Percentiles rank a stretch among this genome's conserved stretches.
These are phyloP conservation scores for Solanum chiquidenum DNA, from an alignment of 257 asterid species.

Conservation along the genomic window DNA sequence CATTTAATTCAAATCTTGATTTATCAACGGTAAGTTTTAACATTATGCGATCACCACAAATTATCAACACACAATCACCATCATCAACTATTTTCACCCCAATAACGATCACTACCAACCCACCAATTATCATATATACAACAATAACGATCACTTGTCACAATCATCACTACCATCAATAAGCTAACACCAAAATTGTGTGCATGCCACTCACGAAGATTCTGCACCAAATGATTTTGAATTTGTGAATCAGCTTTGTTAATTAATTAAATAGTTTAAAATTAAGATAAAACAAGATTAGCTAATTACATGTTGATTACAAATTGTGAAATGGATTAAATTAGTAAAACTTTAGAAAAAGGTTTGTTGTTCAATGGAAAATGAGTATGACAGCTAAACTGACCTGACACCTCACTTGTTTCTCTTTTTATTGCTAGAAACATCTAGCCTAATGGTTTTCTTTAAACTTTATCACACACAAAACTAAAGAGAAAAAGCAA, in stretches of 20 bases:
- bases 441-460: background rate
- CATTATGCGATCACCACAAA: fast-evolving
- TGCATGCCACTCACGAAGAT: background rate
- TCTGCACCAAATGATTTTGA: background rate
- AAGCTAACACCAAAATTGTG: background rate
- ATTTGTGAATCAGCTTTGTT: background rate
- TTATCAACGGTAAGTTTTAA: too few species aligned
- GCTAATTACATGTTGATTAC: background rate
- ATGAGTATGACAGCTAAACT: conserved; percentile 11
- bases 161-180: background rate
- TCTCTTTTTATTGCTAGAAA: conserved; percentile 3
- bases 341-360: background rate
- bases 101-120: background rate
- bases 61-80: background rate
- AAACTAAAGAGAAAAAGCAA: background rate
- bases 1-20: background rate
- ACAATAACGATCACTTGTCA: fast-evolving
- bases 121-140: background rate
- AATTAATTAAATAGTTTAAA: background rate
- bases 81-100: fast-evolving
- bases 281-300: background rate
- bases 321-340: background rate
- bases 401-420: conserved; percentile 6
- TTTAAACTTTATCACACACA: background rate
- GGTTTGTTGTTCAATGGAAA: background rate